Base-by-base conservation (phyloP, 1,139 yeast genomes). In the Kluyveromyces sp. region DNA sequence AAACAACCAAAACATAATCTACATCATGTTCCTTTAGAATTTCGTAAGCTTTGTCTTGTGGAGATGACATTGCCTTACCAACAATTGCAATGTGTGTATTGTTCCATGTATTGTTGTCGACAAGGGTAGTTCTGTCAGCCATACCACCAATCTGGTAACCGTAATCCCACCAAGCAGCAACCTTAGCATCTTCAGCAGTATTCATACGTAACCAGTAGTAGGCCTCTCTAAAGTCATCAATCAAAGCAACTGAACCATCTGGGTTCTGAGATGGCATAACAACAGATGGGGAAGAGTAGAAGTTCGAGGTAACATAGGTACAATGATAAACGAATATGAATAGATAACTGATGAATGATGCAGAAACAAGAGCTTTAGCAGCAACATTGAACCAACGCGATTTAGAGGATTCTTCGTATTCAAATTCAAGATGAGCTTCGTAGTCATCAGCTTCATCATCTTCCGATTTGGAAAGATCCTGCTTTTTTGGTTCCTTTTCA, bases 131-230 rank as follows among this genome's bases (percentile, higher is more conserved):
- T 66, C 98, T 81, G 69, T 94, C 98, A 41, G 98, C 98, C 97
- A 94, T 92, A 52, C 99, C 99, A 58, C 98, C 98, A 61, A 94
- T 94, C 70, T 94, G 99, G 69, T 94, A 94, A 47, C 99, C 99
- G 65, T 94, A 94, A 73, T 94, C 99, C 99, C 99, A 94, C 99
- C 99, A 94, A 5, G 97, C 85, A 85, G 94, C 88, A 53, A 94
- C 84, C 67, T 87, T 89, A 42, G 97, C 85, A 64, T 94, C 98
- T 65, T 90, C 97, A 3, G 87, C 81, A 1, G 98, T 92, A 70
- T 94, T 94, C 96, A 92, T 89, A 63, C 98, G 81, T 58, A 94
- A 75, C 99, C 99, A 94, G 68, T 92, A 92, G 72, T 94, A 94
- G 4, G 98, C 98, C 72, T 94, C 99, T 71, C 99, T 83, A 73